Base-by-base conservation (phyloP, 306 rosid genomes). In the Alnus glutinosa region DNA sequence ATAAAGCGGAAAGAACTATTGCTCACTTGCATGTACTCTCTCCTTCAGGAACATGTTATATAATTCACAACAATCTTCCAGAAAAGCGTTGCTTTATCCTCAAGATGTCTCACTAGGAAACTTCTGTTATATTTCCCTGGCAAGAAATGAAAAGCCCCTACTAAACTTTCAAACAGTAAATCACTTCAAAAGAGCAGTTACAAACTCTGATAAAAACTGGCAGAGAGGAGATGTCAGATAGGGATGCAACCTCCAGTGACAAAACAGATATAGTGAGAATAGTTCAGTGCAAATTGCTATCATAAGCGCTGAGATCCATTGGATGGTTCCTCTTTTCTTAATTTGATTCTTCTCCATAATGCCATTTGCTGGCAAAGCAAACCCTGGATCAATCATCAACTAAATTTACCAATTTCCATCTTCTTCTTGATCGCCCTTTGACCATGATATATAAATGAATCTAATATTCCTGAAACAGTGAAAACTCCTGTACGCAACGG, bases 401-500 rank as follows among this genome's bases (percentile, higher is more conserved):
- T 91, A 55, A 93, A 93, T 87, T 96, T 96, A 48, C 99, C 97
- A 11, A 96, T 77, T 85, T 96, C 98, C 93, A 96, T 96, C 89
- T 96, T 96, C 90, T 96, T 96, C 92, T 91, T 91, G 82, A 96
- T 91, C 72, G 94, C 98, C 86, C 58, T 90, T 81, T 93, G 99
- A 74, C 99, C 98, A 81, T 96, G 99, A 84, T 96, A 96, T 85
- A 96, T 77, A 69, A 96, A 96, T 36, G 99, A 91, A 93, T 96
- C 98, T 69, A 96, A 75, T 85, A 96, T 96, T 77, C 98, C 99
- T 11, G 99, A 96, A 63, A 96, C 97, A 0, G 98, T 91, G 87
- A 91, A 96, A 73, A 96, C 83, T 71, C 99, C 98, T 96, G 89
- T 49, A 71, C 67, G 72, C 72, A 86, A 67, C 75, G 79, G 51